A percentile compares a stretch with the other conserved stretches of the same genome.
Evolutionary conservation across 176 grass and related monocot genomes (phyloP).

Genomic region (Oryza nivara): DNA sequence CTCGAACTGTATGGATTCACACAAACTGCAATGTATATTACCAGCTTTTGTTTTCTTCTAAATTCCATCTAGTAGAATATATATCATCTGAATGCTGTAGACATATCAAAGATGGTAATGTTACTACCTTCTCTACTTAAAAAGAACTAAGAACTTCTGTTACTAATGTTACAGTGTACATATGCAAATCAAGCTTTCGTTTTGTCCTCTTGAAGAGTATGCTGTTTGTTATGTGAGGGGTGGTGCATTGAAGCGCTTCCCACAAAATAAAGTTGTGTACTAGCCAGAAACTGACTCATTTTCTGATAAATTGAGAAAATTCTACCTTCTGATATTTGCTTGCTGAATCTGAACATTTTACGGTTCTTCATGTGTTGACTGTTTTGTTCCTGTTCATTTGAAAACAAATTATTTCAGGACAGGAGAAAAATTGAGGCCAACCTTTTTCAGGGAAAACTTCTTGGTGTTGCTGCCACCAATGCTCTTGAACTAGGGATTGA

Average conservation of each 20-base stretch:
- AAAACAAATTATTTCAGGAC: slow-evolving; percentile 56
- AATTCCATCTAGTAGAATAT: not conserved
- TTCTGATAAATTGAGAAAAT: no score
- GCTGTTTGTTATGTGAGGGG: not conserved
- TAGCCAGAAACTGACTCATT: not conserved
- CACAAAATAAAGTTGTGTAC: not conserved
- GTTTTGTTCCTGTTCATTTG: slow-evolving; percentile 15
- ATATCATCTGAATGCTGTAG: not conserved
- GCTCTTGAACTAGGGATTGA: slow-evolving; percentile 97
- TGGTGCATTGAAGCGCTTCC: not conserved
- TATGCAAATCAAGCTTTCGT: no score
- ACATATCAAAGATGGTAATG: not conserved
- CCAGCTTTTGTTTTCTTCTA: not conserved
- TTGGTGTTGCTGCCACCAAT: slow-evolving; percentile 90
- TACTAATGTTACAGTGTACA: not conserved
- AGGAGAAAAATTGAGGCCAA: slow-evolving; percentile 93
- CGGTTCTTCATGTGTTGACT: not conserved
- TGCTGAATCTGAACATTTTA: not conserved
- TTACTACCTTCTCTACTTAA: not conserved
- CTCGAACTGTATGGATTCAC: slow-evolving; percentile 19
- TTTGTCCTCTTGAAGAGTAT: no score
- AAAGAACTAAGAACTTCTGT: not conserved
- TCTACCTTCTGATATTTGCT: not conserved
- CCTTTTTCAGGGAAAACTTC: slow-evolving; percentile 80
- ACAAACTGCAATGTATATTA: slow-evolving; percentile 1